These are phyloP conservation scores for Saposhnikovia divaricata DNA, from an alignment of 129 eudicot species.

Conservation along the genomic window DNA sequence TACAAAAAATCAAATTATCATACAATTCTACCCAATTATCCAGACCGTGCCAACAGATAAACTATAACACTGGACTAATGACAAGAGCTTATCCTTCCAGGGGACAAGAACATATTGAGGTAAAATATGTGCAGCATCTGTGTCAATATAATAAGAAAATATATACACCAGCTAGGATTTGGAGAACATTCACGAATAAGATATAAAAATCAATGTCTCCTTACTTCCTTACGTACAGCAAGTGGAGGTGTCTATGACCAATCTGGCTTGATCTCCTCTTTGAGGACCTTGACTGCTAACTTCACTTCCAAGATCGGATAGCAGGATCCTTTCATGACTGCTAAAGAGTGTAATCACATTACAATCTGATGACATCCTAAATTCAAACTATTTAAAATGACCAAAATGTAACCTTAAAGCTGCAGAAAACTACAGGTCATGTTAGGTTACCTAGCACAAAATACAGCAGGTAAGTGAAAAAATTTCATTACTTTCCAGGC, in stretches of 20 bases:
- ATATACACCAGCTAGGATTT: background rate
- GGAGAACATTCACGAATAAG: background rate
- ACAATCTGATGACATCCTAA: background rate
- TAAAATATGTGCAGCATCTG: no score
- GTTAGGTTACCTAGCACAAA: background rate
- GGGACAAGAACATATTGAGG: no score
- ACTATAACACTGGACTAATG: background rate
- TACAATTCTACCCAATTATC: background rate
- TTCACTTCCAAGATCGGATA: background rate
- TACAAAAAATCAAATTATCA: background rate
- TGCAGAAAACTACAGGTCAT: background rate
- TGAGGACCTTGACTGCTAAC: background rate
- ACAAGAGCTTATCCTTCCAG: background rate
- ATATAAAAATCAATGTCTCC: background rate
- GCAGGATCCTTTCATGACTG: background rate
- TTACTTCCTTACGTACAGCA: background rate
- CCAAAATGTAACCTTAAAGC: background rate
- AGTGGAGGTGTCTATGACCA: background rate
- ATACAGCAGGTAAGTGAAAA: background rate
- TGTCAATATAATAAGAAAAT: no score
- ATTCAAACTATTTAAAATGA: background rate
- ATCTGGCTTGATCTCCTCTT: background rate
- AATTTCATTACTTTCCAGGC: background rate
- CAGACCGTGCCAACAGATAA: background rate
- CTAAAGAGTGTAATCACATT: background rate